Evolutionary conservation across 2,329 filamentous ascomycete genomes (phyloP), one percentile per base, ranked within the genome.

Genomic region (Fonsecaea multimorphosa): DNA sequence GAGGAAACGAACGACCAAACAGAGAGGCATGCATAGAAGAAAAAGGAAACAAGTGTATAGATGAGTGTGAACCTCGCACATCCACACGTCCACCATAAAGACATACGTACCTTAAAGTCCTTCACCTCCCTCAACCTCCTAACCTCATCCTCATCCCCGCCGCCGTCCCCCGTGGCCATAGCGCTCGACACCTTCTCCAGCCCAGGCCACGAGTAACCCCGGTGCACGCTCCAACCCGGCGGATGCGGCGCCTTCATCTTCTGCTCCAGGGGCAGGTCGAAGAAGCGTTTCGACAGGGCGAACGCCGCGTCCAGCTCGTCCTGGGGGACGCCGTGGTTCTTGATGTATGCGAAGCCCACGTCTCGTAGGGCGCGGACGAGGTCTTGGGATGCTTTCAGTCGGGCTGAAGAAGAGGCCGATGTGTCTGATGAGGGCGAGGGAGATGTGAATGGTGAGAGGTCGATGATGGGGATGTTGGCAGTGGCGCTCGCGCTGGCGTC

Each of bases 161-260:
- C 29, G 34, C 83, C 78, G 6, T 78, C 74, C 32, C 71, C 76
- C 1, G 78, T 79, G 44, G 74, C 75, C 16, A 81, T 78, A 6
- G 78, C 78, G 68, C 82, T 81, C 11, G 81, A 82, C 3, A 84
- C 83, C 69, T 85, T 85, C 73, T 86, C 84, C 57, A 84, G 69
- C 0, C 84, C 84, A 0, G 83, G 82, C 78, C 82, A 83, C 1
- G 83, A 85, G 70, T 86, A 86, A n/a, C 84, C 84, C 55, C 84
- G 78, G 71, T 86, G 83, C 1, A 84, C 78, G 9, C 74, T 76
- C 65, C 80, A 81, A 8, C 83, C 83, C 9, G 78, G 75, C 2
- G 82, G 82, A 73, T 84, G 82, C 3, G 81, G 81, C 1, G 82
- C 83, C 60, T 79, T 78, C 76, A 82, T 79, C 68, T 84, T 84